Percentiles rank a stretch among this genome's conserved stretches.
Conservation (phyloP, 345 rosid genomes). For the Euphorbia lathyris region DNA sequence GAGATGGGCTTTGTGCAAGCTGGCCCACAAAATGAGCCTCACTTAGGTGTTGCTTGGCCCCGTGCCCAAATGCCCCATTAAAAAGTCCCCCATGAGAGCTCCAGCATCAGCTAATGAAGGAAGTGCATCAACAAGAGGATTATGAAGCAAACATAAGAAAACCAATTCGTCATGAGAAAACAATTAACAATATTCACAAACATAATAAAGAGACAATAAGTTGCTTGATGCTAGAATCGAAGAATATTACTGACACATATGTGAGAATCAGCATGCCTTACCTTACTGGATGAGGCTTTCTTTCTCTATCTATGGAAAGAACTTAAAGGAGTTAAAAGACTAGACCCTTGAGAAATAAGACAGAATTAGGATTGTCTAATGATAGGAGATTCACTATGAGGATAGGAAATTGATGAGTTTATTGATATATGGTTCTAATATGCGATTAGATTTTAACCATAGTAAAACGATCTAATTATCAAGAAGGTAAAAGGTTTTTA, state of each 20-base stretch:
- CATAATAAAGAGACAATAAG: not conserved
- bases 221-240: not conserved
- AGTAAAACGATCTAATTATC: no score
- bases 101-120: constrained; percentile 13
- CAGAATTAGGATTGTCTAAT: no score
- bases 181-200: not conserved
- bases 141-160: not conserved
- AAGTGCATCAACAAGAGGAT: not conserved
- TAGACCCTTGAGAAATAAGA: constrained; percentile 5
- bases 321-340: not conserved
- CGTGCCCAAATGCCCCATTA: no score
- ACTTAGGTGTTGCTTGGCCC: no score
- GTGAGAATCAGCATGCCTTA: not conserved
- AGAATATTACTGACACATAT: not conserved
- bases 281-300: constrained; percentile 4
- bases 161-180: no score
- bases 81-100: not conserved
- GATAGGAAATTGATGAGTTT: no score
- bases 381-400: no score
- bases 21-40: no score
- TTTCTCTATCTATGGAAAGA: not conserved
- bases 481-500: no score
- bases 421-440: no score
- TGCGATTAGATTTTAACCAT: no score
- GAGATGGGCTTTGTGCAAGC: no score